Evolutionary conservation across 1,284 basidiomycete genomes (phyloP), one percentile per base, ranked within the genome.

Genomic region (Puccinia novopanici): DNA sequence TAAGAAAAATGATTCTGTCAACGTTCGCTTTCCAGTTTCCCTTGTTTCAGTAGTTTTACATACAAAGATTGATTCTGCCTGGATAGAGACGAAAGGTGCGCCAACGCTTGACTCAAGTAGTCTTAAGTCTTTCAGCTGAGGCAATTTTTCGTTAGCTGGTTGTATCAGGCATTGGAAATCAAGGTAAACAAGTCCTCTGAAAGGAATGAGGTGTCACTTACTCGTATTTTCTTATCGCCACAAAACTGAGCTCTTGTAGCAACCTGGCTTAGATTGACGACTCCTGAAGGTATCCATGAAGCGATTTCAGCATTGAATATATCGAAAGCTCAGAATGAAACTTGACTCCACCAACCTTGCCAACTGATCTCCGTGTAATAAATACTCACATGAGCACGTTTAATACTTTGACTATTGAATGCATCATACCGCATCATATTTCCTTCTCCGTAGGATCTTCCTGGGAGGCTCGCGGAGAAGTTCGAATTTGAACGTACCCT

Each of bases 321-420:
- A n/a, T 2, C 27, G 12, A 15, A 13, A 15, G 5, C 13, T 52
- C 22, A 55, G 34, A 71, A 52, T 34, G 2, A 68, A 17, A 27
- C 2, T 2, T 68, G 19, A 24, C 10, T 22, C 22, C 22, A 55
- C 70, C 24, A 52, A 72, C 70, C 70, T 72, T 55, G 70, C 48
- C 70, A 72, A 40, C 52, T 72, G 13, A 72, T 72, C 30, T 72
- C 70, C 34, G 70, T 72, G 34, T 52, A 72, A 55, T 55, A 72
- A 72, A 72, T 34, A 17, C 34, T 50, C 50, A 50, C 4, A 30
- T 54, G 48, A 34, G 50, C 9, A 19, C 34, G 45, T 3, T 55
- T 72, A 6, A 52, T 52, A 50, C 70, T 55, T 37, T 72, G 45
- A n/a, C 70, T 72, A 4, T 24, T 34, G 8, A 55, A 34, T 54